Evolutionary conservation across 257 asterid genomes (phyloP).

Genomic region (Solanum bulbocastanum): DNA sequence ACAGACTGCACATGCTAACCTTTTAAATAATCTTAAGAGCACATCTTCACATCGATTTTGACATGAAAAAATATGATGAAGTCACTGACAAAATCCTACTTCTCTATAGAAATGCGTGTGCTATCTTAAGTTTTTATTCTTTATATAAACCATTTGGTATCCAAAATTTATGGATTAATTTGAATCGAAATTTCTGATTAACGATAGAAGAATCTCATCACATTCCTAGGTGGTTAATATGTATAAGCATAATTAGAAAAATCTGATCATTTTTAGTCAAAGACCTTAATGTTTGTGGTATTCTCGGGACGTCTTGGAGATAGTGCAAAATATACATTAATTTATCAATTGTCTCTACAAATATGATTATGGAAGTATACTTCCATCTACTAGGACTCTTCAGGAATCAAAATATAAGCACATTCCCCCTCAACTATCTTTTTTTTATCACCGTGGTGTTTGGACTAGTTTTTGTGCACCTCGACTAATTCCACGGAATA

Average conservation of each 20-base stretch:
- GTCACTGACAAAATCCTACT: background rate
- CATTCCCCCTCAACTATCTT: background rate
- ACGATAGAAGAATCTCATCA: background rate
- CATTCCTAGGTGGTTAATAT: background rate
- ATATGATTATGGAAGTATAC: background rate
- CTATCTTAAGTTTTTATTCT: background rate
- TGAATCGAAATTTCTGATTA: background rate
- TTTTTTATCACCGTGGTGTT: background rate
- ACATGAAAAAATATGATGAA: background rate
- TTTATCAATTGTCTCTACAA: background rate
- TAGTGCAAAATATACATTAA: background rate
- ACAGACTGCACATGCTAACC: background rate
- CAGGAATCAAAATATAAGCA: background rate
- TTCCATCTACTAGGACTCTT: background rate
- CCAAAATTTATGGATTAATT: background rate
- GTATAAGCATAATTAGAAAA: background rate
- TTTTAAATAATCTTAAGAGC: background rate
- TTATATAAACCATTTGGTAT: background rate
- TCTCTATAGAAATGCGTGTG: background rate
- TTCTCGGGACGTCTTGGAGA: background rate
- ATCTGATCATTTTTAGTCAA: background rate
- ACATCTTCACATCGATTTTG: background rate
- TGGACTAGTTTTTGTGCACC: background rate
- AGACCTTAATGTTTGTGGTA: background rate
- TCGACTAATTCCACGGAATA: too few relatives aligned